Percentiles rank a stretch among this genome's conserved stretches.
phyloP scores from a whole-genome alignment of 495 filamentous ascomycete species.

The Daldinia vernicosa region DNA sequence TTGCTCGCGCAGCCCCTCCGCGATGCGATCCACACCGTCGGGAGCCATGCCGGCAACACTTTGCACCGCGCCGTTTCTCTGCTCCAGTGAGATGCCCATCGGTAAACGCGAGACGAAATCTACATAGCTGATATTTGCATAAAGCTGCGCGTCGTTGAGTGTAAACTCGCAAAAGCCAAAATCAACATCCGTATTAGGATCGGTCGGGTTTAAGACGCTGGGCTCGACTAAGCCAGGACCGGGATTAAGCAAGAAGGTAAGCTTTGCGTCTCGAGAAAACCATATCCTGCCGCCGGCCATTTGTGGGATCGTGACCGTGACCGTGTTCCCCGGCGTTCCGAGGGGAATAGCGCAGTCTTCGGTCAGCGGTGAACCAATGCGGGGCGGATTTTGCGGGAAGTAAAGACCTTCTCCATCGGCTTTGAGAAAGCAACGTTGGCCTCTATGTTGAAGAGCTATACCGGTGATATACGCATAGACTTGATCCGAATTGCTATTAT shows the following conservation, averaged over 20 bases:
- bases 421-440: constrained; percentile 49
- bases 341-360: constrained; percentile 73
- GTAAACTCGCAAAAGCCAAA: constrained; percentile 85
- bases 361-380: constrained; percentile 58
- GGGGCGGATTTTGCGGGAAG: constrained; percentile 50
- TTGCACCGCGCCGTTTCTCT: constrained; percentile 60
- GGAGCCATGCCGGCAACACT: constrained; percentile 67
- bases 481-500: constrained; percentile 46
- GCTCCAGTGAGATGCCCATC: constrained; percentile 68
- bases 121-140: constrained; percentile 81
- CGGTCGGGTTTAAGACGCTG: constrained; percentile 73
- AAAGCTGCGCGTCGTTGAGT: constrained; percentile 72
- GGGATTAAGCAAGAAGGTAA: constrained; percentile 79
- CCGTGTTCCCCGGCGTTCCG: constrained; percentile 66
- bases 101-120: constrained; percentile 76
- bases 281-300: constrained; percentile 75
- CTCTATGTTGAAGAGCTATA: constrained; percentile 51
- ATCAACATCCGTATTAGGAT: constrained; percentile 69
- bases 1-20: constrained; percentile 63
- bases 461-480: constrained; percentile 57
- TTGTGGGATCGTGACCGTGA: constrained; percentile 71
- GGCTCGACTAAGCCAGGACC: constrained; percentile 78
- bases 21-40: constrained; percentile 68
- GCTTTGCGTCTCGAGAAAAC: constrained; percentile 66
- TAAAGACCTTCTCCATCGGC: constrained; percentile 47